Conservation (phyloP, 148 eudicot genomes). For the Camellia lanceoleosa region DNA sequence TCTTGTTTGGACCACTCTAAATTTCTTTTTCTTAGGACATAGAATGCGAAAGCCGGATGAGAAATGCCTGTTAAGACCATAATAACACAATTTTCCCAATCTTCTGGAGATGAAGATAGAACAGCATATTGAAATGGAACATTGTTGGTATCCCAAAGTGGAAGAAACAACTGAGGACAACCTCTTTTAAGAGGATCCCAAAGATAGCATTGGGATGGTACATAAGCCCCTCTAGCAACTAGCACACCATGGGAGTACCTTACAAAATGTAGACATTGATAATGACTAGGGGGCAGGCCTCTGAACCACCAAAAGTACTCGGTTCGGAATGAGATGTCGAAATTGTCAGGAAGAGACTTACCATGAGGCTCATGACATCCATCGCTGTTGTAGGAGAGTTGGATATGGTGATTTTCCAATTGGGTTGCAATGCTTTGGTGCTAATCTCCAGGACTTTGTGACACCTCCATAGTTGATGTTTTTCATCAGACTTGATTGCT, state of each 20-base stretch:
- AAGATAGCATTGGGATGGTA: background rate
- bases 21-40: too few relatives aligned
- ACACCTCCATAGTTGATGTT: constrained; percentile 14
- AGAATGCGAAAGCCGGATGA: constrained; percentile 5
- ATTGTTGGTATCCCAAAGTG: constrained; percentile 9
- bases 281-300: background rate
- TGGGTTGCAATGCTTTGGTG: constrained; percentile 3
- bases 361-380: background rate
- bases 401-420: background rate
- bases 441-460: constrained; percentile 11
- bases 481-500: constrained; percentile 8
- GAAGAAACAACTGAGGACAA: background rate
- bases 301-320: constrained; percentile 1
- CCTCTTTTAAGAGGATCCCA: background rate
- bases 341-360: background rate
- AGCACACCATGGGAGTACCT: constrained; percentile 11
- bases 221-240: background rate
- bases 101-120: background rate
- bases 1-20: background rate
- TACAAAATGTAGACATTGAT: background rate
- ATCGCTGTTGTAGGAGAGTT: background rate
- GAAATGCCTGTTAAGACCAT: constrained; percentile 12
- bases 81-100: background rate
- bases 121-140: constrained; percentile 10
- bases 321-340: background rate